phyloP scores from a whole-genome alignment of 441 rosid genomes.

The Gossypium aridum region DNA sequence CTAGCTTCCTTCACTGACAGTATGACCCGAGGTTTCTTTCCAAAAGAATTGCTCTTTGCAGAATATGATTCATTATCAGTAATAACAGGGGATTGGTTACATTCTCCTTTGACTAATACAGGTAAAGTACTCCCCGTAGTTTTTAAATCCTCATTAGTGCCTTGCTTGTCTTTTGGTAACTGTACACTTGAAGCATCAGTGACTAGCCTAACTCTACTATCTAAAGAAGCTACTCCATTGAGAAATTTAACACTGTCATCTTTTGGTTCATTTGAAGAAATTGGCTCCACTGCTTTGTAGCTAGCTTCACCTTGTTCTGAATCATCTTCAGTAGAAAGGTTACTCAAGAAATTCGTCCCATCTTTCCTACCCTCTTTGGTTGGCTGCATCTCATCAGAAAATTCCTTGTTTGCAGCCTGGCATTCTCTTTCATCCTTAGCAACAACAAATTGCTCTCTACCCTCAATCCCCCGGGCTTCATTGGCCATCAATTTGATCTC shows the following conservation, averaged over 20 bases:
- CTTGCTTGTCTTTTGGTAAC: conserved; percentile 20
- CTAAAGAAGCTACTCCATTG: conserved; percentile 22
- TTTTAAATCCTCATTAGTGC: conserved; percentile 11
- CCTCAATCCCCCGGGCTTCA: conserved; percentile 43
- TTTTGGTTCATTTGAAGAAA: conserved; percentile 13
- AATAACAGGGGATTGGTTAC: conserved; percentile 27
- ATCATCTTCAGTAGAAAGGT: not conserved
- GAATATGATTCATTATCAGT: conserved; percentile 17
- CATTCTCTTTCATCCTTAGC: conserved; percentile 31
- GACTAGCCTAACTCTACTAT: conserved; percentile 24
- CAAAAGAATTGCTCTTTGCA: conserved; percentile 19
- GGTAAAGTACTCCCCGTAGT: conserved; percentile 14
- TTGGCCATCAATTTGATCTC: conserved; percentile 56
- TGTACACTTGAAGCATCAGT: conserved; percentile 20
- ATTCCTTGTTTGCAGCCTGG: conserved; percentile 15
- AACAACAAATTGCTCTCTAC: conserved; percentile 22
- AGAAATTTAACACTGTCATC: conserved; percentile 20
- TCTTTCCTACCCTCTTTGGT: conserved; percentile 17
- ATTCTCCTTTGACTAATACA: conserved; percentile 16
- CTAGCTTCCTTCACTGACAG: conserved; percentile 77
- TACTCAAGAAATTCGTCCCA: not conserved
- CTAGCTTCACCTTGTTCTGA: not conserved
- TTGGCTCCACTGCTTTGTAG: conserved; percentile 5
- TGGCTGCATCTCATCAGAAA: conserved; percentile 13
- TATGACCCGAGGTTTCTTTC: conserved; percentile 52